Base-by-base conservation (phyloP, 2,329 filamentous ascomycete genomes). In the Sarocladium kiliense region DNA sequence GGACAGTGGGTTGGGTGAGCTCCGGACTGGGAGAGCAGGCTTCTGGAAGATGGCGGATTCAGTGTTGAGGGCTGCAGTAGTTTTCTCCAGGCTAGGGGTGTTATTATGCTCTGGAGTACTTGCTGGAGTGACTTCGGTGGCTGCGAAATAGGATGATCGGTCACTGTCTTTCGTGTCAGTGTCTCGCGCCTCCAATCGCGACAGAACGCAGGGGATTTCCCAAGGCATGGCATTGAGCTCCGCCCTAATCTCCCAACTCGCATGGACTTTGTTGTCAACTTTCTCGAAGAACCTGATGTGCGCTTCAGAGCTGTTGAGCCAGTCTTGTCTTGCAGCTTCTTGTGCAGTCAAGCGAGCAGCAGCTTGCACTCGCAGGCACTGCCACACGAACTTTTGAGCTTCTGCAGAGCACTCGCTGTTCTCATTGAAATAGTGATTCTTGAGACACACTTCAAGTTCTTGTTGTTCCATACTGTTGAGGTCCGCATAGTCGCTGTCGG, bases 151-250 rank as follows among this genome's bases (percentile, higher is more conserved):
- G 14, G 47, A 34, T 34, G 47, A 51, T 21, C 21, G 27, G n/a
- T 51, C 18, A 34, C 6, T 18, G 25, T 36, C 27, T n/a, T 19
- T 16, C 3, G 16, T 11, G 19, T 51, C 27, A 23, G 36, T 19
- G 11, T 11, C 12, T 18, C 12, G 53, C 23, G 37, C 3, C 36
- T 44, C 16, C 5, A 44, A 36, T 11, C 23, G 36, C 5, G 50
- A 25, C 12, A 25, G n/a, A 54, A 71, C 57, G 26, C 62, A 63
- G 3, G 67, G 66, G n/a, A 72, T 54, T 44, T 66, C 62, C 55
- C 61, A 63, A 2, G 69, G 69, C 63, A 71, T 67, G 2, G 69
- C 68, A n/a, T 60, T 66, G 37, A 71, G 55, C 50, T 69, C 59
- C 3, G 18, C 27, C 11, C 25, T 32, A 10, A 21, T 27, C 3